Evolutionary conservation across 1,139 yeast species (phyloP), one percentile per base, ranked within the genome.

Genomic region (Wickerhamomyces sp.): DNA sequence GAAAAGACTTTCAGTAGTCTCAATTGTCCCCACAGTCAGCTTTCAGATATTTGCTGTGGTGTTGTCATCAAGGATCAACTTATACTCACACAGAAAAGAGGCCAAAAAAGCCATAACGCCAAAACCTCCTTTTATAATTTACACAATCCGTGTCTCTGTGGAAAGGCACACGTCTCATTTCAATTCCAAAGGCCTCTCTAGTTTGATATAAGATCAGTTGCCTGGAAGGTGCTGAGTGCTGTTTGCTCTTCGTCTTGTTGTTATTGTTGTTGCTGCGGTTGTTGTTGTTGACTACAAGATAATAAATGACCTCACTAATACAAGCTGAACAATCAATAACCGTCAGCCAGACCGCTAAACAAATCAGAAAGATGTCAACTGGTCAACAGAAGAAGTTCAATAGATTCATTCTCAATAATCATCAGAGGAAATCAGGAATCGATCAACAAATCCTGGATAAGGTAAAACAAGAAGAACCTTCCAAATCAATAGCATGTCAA

Each of bases 401-500:
- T 30, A 39, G 48, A 9, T 42, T 50, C 37, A 50, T 54, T 9
- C 45, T 53, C 35, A 51, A 49, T 39, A 47, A 47, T 13, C 58
- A 54, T 34, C 51, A 49, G 40, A 47, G 46, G 37, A 47, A 46
- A 41, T 32, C 46, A 26, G 32, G 40, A 5, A 15, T 43, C 29
- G 48, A 52, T 40, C 40, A 47, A 30, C 43, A 45, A 3, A 35
- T 46, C 1, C 32, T 51, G 10, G 54, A 47, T 11, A 40, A 44
- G 3, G 35, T 55, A 8, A 40, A 42, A 15, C 41, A 40, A 31
- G 44, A 48, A n/a, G 38, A 44, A 4, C 57, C 58, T 13, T 45
- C 47, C 31, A 55, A 54, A 43, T 43, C 51, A 10, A 48, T 53
- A 5, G 59, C 77, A 0, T 72, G 77, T 51, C 59, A 67, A 4